phyloP scores from a whole-genome alignment of 1,284 basidiomycete genomes.

The Ustilago xerochloae region DNA sequence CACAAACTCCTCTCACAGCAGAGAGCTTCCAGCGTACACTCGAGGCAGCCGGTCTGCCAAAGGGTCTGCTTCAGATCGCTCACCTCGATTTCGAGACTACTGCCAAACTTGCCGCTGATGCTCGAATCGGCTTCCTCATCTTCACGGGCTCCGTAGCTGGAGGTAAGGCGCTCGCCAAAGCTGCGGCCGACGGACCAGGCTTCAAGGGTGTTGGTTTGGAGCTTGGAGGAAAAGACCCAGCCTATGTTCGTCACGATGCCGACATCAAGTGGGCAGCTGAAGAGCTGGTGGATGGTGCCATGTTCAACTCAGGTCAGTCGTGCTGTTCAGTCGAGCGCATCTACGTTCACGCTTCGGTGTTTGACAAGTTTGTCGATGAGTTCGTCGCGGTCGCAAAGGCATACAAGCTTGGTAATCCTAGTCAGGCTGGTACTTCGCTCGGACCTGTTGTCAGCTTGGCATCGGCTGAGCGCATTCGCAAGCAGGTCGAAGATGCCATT shows the following conservation, averaged over 20 bases:
- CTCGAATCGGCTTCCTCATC: conserved; percentile 80
- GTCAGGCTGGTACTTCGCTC: conserved; percentile 77
- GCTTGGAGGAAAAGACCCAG: conserved; percentile 95
- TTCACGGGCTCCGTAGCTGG: conserved; percentile 87
- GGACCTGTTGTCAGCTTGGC: conserved; percentile 91
- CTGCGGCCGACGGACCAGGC: conserved; percentile 72
- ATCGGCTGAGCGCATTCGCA: conserved; percentile 83
- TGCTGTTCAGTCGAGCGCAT: conserved; percentile 90
- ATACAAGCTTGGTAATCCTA: conserved; percentile 88
- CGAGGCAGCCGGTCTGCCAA: conserved; percentile 79
- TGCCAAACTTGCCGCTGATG: conserved; percentile 76
- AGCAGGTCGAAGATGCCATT: conserved; percentile 82
- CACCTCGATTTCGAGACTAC: conserved; percentile 80
- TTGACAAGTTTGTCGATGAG: conserved; percentile 81
- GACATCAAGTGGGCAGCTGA: conserved; percentile 83
- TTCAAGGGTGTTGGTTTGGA: conserved; percentile 80
- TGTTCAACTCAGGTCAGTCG: conserved; percentile 95
- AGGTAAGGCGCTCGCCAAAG: conserved; percentile 76
- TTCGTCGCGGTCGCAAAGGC: conserved; percentile 81
- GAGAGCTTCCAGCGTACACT: conserved; percentile 82
- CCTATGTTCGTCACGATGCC: conserved; percentile 86
- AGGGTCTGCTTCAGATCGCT: conserved; percentile 80
- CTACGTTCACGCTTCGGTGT: conserved; percentile 87
- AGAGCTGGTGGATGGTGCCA: conserved; percentile 91
- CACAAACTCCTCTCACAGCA: conserved; percentile 88